Percentiles rank a stretch among this genome's conserved stretches.
These are phyloP conservation scores for Rubia peregrina DNA, from an alignment of 305 asterid species.

Conservation along the genomic window DNA sequence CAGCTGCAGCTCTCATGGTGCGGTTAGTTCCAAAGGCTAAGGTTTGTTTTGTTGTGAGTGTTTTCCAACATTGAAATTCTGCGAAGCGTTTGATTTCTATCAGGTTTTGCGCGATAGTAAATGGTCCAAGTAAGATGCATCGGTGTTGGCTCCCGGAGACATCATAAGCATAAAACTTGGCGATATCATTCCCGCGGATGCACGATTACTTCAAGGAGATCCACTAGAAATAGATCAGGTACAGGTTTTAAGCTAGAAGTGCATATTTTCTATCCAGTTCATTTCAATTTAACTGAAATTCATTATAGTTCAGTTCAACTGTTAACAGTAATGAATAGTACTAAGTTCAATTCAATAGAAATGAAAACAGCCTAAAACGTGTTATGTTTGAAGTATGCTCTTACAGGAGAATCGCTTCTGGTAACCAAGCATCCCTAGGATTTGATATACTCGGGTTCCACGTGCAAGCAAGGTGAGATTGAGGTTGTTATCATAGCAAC, in stretches of 20 bases:
- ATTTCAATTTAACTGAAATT: not conserved
- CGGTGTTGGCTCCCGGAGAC: constrained; percentile 59
- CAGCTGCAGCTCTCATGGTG: constrained; percentile 68
- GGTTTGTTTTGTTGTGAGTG: constrained; percentile 21
- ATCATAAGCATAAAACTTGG: constrained; percentile 56
- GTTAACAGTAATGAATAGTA: too few relatives aligned
- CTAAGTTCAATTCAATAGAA: not conserved
- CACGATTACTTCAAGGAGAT: constrained; percentile 59
- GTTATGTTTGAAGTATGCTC: constrained; percentile 39
- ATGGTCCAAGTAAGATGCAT: constrained; percentile 64
- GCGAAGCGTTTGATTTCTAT: not conserved
- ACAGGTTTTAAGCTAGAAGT: not conserved
- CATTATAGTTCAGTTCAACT: not conserved
- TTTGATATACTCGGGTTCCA: constrained; percentile 50
- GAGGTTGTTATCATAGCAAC: constrained; percentile 56
- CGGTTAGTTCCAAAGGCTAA: constrained; percentile 64
- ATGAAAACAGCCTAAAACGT: not conserved
- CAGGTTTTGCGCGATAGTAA: constrained; percentile 53
- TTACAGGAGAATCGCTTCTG: constrained; percentile 61
- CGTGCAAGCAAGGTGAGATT: constrained; percentile 60
- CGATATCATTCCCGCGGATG: constrained; percentile 72
- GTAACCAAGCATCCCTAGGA: constrained; percentile 54
- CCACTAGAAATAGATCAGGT: constrained; percentile 71
- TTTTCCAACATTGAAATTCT: not conserved
- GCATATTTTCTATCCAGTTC: not conserved